Evolutionary conservation across 768 basidiomycete species (phyloP).

Genomic region (Russula griseocarnosa): DNA sequence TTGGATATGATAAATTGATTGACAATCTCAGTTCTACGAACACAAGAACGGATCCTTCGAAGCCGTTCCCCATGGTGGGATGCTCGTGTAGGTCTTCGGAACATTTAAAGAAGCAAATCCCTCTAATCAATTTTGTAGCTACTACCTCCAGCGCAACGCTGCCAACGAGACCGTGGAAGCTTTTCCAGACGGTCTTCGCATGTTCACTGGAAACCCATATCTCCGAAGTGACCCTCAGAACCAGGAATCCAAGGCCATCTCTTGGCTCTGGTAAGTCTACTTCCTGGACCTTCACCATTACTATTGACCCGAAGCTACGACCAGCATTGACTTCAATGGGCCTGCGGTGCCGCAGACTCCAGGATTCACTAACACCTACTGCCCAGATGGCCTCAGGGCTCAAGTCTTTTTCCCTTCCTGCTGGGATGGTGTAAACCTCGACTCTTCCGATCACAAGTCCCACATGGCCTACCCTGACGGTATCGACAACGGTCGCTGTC

Average conservation of each 20-base stretch:
- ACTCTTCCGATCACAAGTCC: constrained; percentile 39
- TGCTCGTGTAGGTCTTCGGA: constrained; percentile 21
- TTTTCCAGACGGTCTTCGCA: constrained; percentile 30
- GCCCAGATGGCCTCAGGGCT: constrained; percentile 32
- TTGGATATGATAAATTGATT: neutral
- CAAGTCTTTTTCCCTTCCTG: constrained; percentile 37
- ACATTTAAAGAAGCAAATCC: neutral
- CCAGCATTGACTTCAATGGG: constrained; percentile 14
- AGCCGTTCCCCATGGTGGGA: constrained; percentile 19
- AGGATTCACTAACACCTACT: constrained; percentile 28
- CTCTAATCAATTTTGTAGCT: constrained; percentile 12
- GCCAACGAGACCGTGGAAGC: constrained; percentile 8
- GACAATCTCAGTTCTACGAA: constrained; percentile 18
- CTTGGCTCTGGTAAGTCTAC: constrained; percentile 29
- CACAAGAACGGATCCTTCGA: constrained; percentile 9
- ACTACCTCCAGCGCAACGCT: constrained; percentile 23
- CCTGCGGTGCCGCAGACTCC: constrained; percentile 12
- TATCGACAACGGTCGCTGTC: constrained; percentile 13
- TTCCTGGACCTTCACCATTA: constrained; percentile 7
- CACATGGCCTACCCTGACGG: constrained; percentile 38
- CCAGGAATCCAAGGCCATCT: constrained; percentile 27
- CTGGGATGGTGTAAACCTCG: constrained; percentile 42
- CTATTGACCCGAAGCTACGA: neutral
- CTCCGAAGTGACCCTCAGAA: constrained; percentile 30
- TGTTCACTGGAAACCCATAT: constrained; percentile 32